Evolutionary conservation across 2,329 filamentous ascomycete genomes (phyloP), one percentile per base, ranked within the genome.

Genomic region (Microdochium bolleyi): DNA sequence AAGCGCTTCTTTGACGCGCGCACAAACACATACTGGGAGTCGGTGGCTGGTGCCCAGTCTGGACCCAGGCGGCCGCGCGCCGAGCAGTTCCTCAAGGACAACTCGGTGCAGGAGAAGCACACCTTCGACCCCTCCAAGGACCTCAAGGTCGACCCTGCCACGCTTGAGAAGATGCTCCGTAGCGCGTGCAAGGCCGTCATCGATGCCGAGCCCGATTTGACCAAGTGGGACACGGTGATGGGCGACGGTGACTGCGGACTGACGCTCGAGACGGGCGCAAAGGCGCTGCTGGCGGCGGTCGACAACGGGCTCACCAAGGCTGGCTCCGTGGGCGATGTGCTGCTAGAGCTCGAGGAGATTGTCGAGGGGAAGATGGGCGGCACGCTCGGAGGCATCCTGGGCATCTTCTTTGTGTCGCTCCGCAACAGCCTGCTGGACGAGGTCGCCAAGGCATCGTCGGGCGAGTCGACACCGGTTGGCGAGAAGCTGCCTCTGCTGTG

Each of bases 211-310:
- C 81, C 82, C 0, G 78, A 84, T 53, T 68, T 86, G 46, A 86
- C 83, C 1, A 76, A 70, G 55, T 85, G 79, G 76, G 82, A 85
- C 63, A 82, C 77, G 3, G 64, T 82, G 49, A 80, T 85, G 75
- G 82, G 82, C 34, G 83, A 85, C 59, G 83, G 83, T 11, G 83
- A 86, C 66, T 87, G 83, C 61, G 83, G 83, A 37, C 80, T 87
- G 61, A 81, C 78, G 2, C 70, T 83, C 52, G 76, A 78, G 66
- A 76, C 74, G 0, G 79, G 79, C 1, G 79, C 79, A 0, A 72
- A 63, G 4, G 66, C 66, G 3, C 61, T 80, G 8, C 61, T 79
- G 2, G 79, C 79, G 0, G 75, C 74, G 1, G 60, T 80, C 3
- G 70, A 77, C 51, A 52, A 56, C 9, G 60, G 62, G 3, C 53